Evolutionary conservation across 1,139 yeast species (phyloP), one percentile per base, ranked within the genome.

Genomic region (Pneumocystis carinii): DNA sequence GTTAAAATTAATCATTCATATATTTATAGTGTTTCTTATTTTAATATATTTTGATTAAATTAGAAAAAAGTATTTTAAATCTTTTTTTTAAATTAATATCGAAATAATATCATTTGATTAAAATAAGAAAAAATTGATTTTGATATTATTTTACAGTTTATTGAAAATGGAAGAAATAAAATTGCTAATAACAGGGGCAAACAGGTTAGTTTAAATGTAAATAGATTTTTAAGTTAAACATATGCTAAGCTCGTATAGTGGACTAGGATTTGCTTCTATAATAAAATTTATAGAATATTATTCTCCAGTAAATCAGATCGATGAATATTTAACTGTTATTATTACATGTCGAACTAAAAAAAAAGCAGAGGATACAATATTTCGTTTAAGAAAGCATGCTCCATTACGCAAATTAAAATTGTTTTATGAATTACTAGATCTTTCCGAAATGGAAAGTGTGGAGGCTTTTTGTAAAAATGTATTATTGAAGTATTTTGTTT

Each of bases 371-470:
- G 27, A 29, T 57, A 29, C 38, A 12, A 37, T 57, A 39, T 10
- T 27, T 57, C 59, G 59, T 19, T 39, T 57, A 39, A 37, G 29
- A 57, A 29, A 12, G n/a, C 39, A 59, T 14, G 41, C 38, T 17
- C 36, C 72, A 6, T 63, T 65, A 17, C 64, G 71, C 32, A 35
- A 58, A 42, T 78, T 90, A 7, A 95, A 88, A 70, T 90, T 86
- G 71, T 98, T 92, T 74, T 92, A 90, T 69, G 72, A 90, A 2
- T 77, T 90, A 62, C 84, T 92, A 38, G 97, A 92, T 72, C 90
- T 92, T 72, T 80, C 90, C n/a, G 83, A 87, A 70, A 89, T 90
- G 96, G 86, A 89, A 5, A 87, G 96, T 0, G 81, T 90, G 14
- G 75, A 87, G 48, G 79, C 82, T 24, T 48, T 48, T 48, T 48